phyloP scores from a whole-genome alignment of 257 asterid genomes.

The Penstemon newberryi region DNA sequence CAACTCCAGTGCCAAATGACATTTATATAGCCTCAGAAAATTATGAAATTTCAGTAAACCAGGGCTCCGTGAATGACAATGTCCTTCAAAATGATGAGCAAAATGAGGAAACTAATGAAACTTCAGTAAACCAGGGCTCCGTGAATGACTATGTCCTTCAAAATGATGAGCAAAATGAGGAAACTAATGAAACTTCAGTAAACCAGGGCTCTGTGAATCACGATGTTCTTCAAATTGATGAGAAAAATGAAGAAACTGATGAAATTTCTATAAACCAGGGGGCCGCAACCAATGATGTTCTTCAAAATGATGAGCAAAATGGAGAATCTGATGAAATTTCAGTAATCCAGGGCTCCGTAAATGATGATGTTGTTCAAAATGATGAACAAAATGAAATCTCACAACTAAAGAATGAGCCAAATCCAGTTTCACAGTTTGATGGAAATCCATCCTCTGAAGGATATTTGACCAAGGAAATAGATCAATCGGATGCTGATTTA shows the following conservation, averaged over 20 bases:
- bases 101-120: too few relatives aligned
- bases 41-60: slow-evolving; percentile 36
- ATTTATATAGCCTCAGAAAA: slow-evolving; percentile 30
- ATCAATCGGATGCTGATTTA: slow-evolving; percentile 32
- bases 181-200: too few relatives aligned
- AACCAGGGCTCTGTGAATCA: slow-evolving; percentile 1
- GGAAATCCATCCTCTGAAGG: slow-evolving; percentile 26
- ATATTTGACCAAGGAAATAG: slow-evolving; percentile 30
- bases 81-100: slow-evolving; percentile 28
- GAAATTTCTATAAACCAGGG: too few relatives aligned
- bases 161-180: slow-evolving; percentile 5
- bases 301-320: neutral
- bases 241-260: too few relatives aligned
- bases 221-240: slow-evolving; percentile 34
- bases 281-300: too few relatives aligned
- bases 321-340: too few relatives aligned
- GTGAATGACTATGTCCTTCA: slow-evolving; percentile 36
- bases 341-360: too few relatives aligned
- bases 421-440: slow-evolving; percentile 27
- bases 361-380: too few relatives aligned
- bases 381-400: slow-evolving; percentile 26
- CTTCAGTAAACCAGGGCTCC: too few relatives aligned
- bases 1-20: slow-evolving; percentile 33
- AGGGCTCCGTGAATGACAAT: slow-evolving; percentile 45
- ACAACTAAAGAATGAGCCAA: slow-evolving; percentile 36